Conservation (phyloP, 108 stramenopile species). For the Cyclostephanos invisitatus region DNA sequence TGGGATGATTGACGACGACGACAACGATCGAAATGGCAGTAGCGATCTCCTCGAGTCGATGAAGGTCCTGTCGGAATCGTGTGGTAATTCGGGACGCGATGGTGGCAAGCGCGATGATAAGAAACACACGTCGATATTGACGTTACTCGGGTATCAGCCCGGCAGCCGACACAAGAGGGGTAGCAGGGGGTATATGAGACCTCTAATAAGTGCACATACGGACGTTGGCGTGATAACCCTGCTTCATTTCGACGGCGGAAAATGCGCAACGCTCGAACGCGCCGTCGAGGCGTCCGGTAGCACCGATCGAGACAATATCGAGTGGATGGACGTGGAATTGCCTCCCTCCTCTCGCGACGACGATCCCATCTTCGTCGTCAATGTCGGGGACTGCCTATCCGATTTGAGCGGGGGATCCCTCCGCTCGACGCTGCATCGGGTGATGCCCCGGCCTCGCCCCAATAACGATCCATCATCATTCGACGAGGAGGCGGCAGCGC, state of each 20-base stretch:
- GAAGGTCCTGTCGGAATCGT: conserved; percentile 23
- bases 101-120: conserved; percentile 3
- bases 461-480: neutral
- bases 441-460: conserved; percentile 46
- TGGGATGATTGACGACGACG: conserved; percentile 41
- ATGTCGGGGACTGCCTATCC: conserved; percentile 80
- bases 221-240: conserved; percentile 80
- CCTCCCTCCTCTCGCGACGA: conserved; percentile 36
- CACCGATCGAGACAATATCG: conserved; percentile 5
- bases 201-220: conserved; percentile 73
- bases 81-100: neutral
- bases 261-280: conserved; percentile 66
- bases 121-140: conserved; percentile 67
- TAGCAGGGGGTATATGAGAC: conserved; percentile 41
- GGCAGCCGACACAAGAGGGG: conserved; percentile 67
- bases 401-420: conserved; percentile 51
- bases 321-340: conserved; percentile 62
- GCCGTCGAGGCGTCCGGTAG: neutral
- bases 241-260: conserved; percentile 67
- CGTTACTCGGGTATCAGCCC: conserved; percentile 65
- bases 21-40: conserved; percentile 17
- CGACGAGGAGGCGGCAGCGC: conserved; percentile 24
- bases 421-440: conserved; percentile 72
- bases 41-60: conserved; percentile 27
- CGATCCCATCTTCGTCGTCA: conserved; percentile 78